A percentile compares a stretch with the other conserved stretches of the same genome.
These are phyloP conservation scores for Megacollybia platyphylla DNA, from an alignment of 1,284 basidiomycete genomes.

Conservation along the genomic window DNA sequence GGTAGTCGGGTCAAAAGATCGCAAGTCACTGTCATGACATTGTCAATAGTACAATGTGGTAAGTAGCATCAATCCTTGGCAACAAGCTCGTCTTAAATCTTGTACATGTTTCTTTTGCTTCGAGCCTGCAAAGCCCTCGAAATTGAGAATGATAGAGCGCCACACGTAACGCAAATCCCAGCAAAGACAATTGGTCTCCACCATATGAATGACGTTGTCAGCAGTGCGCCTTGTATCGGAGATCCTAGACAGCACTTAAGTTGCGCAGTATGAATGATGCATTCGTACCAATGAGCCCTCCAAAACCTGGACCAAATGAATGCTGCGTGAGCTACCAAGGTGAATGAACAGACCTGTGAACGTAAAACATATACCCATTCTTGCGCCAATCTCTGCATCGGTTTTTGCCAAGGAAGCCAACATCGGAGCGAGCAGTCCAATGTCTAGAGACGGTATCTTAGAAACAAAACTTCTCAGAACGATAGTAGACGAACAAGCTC, in stretches of 20 bases:
- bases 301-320: slow-evolving; percentile 15
- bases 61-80: too few relatives aligned
- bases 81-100: neutral
- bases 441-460: slow-evolving; percentile 3
- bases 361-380: slow-evolving; percentile 25
- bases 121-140: neutral
- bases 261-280: neutral
- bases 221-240: slow-evolving; percentile 10
- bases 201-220: slow-evolving; percentile 9
- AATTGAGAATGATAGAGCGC: neutral
- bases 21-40: too few relatives aligned
- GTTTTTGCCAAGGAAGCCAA: slow-evolving; percentile 18
- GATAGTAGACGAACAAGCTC: slow-evolving; percentile 14
- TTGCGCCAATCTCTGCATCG: slow-evolving; percentile 26
- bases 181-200: slow-evolving; percentile 11
- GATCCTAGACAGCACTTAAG: slow-evolving; percentile 6
- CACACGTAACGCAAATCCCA: slow-evolving; percentile 8
- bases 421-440: slow-evolving; percentile 8
- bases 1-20: too few relatives aligned
- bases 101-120: neutral
- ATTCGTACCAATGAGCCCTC: slow-evolving; percentile 21
- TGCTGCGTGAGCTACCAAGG: neutral
- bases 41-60: too few relatives aligned
- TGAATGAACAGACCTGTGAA: slow-evolving; percentile 19
- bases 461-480: neutral